Evolutionary conservation across 805 yeast genomes (phyloP).

Genomic region (Nakazawaea pomicola): DNA sequence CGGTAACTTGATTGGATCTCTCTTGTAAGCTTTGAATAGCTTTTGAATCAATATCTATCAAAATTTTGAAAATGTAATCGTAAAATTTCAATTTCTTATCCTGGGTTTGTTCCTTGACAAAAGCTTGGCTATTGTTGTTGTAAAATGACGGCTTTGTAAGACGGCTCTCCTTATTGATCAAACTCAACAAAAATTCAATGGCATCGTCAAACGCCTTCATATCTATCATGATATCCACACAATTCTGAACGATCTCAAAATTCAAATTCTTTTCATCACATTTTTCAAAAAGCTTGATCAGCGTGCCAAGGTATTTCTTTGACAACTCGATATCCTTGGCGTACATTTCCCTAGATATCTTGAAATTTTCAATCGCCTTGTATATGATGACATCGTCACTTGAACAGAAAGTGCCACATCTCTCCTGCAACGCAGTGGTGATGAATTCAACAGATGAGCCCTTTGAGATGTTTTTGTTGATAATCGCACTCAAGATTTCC

Average conservation of each 20-base stretch:
- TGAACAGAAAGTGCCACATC: conserved; percentile 93
- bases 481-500: conserved; percentile 83
- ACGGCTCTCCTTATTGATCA: conserved; percentile 61
- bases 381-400: conserved; percentile 89
- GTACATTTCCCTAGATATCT: conserved; percentile 77
- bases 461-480: conserved; percentile 79
- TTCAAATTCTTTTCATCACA: conserved; percentile 69
- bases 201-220: conserved; percentile 82
- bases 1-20: conserved; percentile 15
- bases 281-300: conserved; percentile 71
- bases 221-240: conserved; percentile 71
- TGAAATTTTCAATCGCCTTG: conserved; percentile 88
- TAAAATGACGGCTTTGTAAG: conserved; percentile 54
- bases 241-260: conserved; percentile 75
- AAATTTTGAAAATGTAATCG: conserved; percentile 67
- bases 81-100: conserved; percentile 55
- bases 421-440: conserved; percentile 81
- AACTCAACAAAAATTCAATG: conserved; percentile 71
- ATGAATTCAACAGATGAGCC: conserved; percentile 94
- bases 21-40: conserved; percentile 32
- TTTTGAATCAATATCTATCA: conserved; percentile 64
- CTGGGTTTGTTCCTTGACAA: conserved; percentile 42
- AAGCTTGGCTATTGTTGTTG: conserved; percentile 38
- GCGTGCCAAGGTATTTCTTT: conserved; percentile 60
- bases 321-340: conserved; percentile 65